Percentiles rank a stretch among this genome's conserved stretches.
These are phyloP conservation scores for Epithemia pelagica DNA, from an alignment of 108 stramenopile species.

Conservation along the genomic window DNA sequence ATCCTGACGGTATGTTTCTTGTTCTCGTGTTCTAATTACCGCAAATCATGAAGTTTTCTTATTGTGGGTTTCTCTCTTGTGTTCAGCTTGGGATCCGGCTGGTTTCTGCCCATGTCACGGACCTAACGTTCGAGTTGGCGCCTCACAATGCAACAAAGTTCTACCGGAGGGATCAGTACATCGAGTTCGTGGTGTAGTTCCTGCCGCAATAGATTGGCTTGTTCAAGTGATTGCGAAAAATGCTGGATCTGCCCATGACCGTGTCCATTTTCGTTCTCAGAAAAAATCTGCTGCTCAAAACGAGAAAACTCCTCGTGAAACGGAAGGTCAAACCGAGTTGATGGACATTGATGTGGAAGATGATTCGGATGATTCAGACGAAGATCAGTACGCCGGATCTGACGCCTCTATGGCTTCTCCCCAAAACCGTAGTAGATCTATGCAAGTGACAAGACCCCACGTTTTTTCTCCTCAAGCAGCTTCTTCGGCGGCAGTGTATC, in stretches of 20 bases:
- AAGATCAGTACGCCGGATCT: constrained; percentile 13
- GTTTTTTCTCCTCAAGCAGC: constrained; percentile 30
- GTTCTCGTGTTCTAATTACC: too few species aligned
- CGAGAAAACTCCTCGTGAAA: neutral
- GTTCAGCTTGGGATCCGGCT: constrained; percentile 81
- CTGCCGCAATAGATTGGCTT: constrained; percentile 47
- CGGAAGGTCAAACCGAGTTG: neutral
- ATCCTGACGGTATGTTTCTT: constrained; percentile 57
- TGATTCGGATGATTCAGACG: constrained; percentile 1
- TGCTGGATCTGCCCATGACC: constrained; percentile 22
- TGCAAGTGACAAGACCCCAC: constrained; percentile 3
- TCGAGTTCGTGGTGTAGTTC: constrained; percentile 43
- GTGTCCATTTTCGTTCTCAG: neutral
- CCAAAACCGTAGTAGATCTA: neutral
- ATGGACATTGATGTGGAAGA: constrained; percentile 13
- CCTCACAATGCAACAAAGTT: constrained; percentile 8
- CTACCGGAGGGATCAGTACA: constrained; percentile 17
- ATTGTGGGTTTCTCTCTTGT: neutral
- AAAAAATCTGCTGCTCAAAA: neutral
- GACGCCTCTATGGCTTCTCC: constrained; percentile 11
- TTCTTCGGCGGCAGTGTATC: constrained; percentile 2
- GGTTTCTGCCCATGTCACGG: constrained; percentile 70
- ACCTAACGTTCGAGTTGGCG: constrained; percentile 11
- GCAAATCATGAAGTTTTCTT: too few species aligned
- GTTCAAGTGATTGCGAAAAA: constrained; percentile 26